Base-by-base conservation (phyloP, 2,329 filamentous ascomycete species). In the Aspergillus sclerotialis region DNA sequence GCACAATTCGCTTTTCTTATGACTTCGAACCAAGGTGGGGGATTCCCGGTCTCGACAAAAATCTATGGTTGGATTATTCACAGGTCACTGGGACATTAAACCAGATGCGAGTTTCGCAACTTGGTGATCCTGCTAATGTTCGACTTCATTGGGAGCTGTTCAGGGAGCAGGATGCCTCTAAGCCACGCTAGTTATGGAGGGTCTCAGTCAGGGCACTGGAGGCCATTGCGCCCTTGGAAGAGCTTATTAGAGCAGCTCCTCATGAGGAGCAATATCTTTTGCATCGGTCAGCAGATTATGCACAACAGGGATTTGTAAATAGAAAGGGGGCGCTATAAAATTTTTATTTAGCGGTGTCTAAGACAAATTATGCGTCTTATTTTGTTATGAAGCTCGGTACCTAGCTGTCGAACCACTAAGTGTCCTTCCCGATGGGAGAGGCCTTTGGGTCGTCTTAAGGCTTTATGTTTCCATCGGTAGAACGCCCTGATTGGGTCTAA, bases 91-190 rank as follows among this genome's bases (percentile, higher is more conserved):
- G 37, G 16, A 19, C 10, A 13, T 28, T 39, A 1, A 39, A 39
- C 10, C 14, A 24, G 1, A 36, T 39, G 14, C 16, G 9, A 7
- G 30, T 36, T 30, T 36, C 26, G 14, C 16, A 25, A n/a, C 12
- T 33, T 33, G 12, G 32, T 1, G 29, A 30, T 21, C 19, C 30
- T 5, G 21, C 29, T 3, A 36, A 36, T 16, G 32, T 44, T 16
- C 14, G 30, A 17, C 36, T 44, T 31, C 16, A 41, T 2, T 42
- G 28, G 36, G 32, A 44, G 12, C 16, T 42, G 10, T 19, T 44
- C 16, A 13, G 30, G 28, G 33, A 44, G 24, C 26, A 9, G n/a
- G 23, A 18, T 7, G 21, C 15, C 28, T 13, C 15, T 28, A 26
- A 36, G 15, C 11, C 28, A 28, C 7, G 17, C 13, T 11, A 32